Evolutionary conservation across 2,329 filamentous ascomycete species (phyloP), one percentile per base, ranked within the genome.

Genomic region (Dissoconium aciculare): DNA sequence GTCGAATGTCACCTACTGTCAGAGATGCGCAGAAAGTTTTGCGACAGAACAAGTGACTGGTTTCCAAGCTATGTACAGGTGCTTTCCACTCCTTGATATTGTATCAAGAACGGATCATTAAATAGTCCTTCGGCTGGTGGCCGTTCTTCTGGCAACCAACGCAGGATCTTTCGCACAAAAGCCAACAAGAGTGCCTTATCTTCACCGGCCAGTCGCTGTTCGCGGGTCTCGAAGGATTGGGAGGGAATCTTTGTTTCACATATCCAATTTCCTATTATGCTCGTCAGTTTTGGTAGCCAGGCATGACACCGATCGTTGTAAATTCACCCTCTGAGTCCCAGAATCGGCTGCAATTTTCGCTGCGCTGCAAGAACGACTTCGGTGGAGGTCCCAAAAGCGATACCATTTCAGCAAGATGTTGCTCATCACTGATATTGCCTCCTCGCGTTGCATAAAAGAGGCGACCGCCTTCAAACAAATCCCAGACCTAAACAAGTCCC

Each of bases 351-450:
- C 35, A 34, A 21, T 27, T 36, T 4, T 45, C 40, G 25, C 53
- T 57, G 2, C 51, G 42, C 28, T 47, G 26, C 24, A 60, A 28
- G 24, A 60, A 54, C 2, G 47, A 41, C 28, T 36, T 41, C 2
- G 53, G 52, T 2, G 57, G 58, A 1, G 44, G 49, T 0, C 56
- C 56, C 33, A 62, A 42, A 5, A 59, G 33, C 3, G 56, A 52
- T 4, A 60, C 48, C 47, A 59, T 42, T 30, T 46, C 24, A 19
- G 40, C 45, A 16, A 47, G 26, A 28, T 44, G 43, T 16, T 32
- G 29, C 26, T 42, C 38, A 14, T 44, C 38, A 23, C 37, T 16
- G 13, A 40, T 17, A 10, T 27, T 11, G 9, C 32, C 38, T n/a
- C n/a, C n/a, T n/a, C n/a, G n/a, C n/a, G n/a, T n/a, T 3, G 19